Evolutionary conservation across 768 basidiomycete genomes (phyloP).

Genomic region (Cyclocybe cylindracea): DNA sequence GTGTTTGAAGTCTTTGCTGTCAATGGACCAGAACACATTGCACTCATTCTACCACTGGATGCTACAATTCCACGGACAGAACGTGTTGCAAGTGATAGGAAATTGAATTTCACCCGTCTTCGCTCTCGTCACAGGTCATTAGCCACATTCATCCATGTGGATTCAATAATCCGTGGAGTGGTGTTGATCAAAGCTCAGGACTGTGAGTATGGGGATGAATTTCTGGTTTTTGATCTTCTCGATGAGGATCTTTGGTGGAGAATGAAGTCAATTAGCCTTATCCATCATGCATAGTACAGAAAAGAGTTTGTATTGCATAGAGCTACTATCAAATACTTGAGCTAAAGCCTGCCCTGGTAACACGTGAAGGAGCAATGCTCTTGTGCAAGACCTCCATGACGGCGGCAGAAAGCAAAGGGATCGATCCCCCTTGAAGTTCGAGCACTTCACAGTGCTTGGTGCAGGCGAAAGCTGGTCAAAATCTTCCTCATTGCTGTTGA

Average conservation of each 20-base stretch:
- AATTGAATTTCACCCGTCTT: neutral
- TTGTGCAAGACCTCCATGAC: conserved; percentile 47
- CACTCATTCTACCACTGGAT: neutral
- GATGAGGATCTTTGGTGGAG: conserved; percentile 2
- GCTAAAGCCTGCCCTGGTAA: conserved; percentile 48
- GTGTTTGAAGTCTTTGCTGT: too few species aligned
- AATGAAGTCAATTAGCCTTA: neutral
- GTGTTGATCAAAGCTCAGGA: neutral
- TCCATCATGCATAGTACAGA: too few species aligned
- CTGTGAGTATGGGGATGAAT: neutral
- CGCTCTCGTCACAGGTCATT: neutral
- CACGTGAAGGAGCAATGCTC: conserved; percentile 59
- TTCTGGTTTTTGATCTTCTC: conserved; percentile 3
- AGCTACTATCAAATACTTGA: too few species aligned
- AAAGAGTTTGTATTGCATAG: too few species aligned
- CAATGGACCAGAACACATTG: neutral
- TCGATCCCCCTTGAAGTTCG: conserved; percentile 26
- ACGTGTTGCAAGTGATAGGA: neutral
- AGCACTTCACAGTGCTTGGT: conserved; percentile 30
- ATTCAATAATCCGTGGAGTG: conserved; percentile 3
- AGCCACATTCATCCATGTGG: neutral
- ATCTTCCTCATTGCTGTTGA: conserved; percentile 35
- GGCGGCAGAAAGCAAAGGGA: conserved; percentile 39
- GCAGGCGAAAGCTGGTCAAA: conserved; percentile 29
- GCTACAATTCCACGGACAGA: neutral